Base-by-base conservation (phyloP, 805 yeast species). In the Starmerella riodocensis region DNA sequence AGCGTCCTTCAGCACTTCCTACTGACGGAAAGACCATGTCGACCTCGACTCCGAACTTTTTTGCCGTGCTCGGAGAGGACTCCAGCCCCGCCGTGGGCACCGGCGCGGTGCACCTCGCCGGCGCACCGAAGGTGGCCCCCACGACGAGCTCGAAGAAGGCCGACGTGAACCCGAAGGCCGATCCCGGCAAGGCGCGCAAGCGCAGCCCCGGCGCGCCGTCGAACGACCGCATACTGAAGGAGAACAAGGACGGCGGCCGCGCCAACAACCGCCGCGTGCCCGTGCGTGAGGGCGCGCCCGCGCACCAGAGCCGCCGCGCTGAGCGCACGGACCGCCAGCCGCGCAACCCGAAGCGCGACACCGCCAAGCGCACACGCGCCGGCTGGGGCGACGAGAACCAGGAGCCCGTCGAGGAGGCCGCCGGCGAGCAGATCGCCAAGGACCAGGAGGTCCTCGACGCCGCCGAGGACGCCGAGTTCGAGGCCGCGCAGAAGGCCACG, bases 381-480 rank as follows among this genome's bases (percentile, higher is more conserved):
- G 86, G 85, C 52, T 83, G 94, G 88, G 93, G 94, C 60, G 83
- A 77, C 59, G 74, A 78, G 64, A 66, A 69, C 57, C 70, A 67
- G 60, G 82, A 76, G 70, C 74, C 70, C 61, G 79, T 67, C 51
- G 81, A 73, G 52, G 68, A 67, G 58, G 69, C 62, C 41, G 73
- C 66, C 46, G 73, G 59, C 45, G 74, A 64, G 52, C 60, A 59
- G 44, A 47, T 59, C 36, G 64, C 63, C 43, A 49, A 48, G 43
- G 63, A 55, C 46, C 66, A 58, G 37, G 66, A 59, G 38, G 62
- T 52, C 36, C 55, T 46, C 36, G 63, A 52, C 39, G 55, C 37
- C 31, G 67, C 60, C 43, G 64, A 61, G 47, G 65, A 58, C 47
- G 69, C 60, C 45, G 69, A 54, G 33, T 65, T 58, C 40, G 69